These are phyloP conservation scores for Cochlearia excelsa DNA, from an alignment of 345 rosid species.

Conservation along the genomic window DNA sequence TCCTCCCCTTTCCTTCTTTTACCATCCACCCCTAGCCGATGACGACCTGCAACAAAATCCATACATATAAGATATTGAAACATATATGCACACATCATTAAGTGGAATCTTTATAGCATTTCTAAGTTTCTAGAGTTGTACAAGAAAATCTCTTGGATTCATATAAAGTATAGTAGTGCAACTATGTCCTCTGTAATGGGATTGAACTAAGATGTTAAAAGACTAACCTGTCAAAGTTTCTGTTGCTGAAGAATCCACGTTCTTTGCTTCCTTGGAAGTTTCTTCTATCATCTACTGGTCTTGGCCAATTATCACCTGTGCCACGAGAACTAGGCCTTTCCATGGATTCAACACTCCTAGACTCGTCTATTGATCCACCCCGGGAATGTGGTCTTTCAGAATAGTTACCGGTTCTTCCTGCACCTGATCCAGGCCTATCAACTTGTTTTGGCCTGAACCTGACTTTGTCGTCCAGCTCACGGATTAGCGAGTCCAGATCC, in stretches of 20 bases:
- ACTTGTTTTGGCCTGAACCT: constrained; percentile 69
- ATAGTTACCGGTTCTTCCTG: constrained; percentile 56
- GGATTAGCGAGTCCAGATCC: constrained; percentile 57
- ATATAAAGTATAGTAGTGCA: background rate
- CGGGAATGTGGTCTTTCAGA: constrained; percentile 81
- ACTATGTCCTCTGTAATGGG: constrained; percentile 9
- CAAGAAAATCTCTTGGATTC: constrained; percentile 18
- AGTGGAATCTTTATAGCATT: constrained; percentile 5
- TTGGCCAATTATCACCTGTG: constrained; percentile 59
- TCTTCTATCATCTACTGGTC: constrained; percentile 70
- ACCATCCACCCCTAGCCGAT: background rate
- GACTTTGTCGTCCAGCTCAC: constrained; percentile 73
- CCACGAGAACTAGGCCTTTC: constrained; percentile 89
- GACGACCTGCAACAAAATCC: background rate
- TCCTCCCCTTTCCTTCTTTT: background rate
- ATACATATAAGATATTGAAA: too few relatives aligned
- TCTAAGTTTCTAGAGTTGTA: background rate
- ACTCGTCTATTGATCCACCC: constrained; percentile 71
- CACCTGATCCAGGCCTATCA: constrained; percentile 66
- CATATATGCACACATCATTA: constrained; percentile 6
- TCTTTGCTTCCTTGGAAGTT: constrained; percentile 76
- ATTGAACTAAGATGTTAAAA: constrained; percentile 9
- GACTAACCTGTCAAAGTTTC: constrained; percentile 68
- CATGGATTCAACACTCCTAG: constrained; percentile 57
- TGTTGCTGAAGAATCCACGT: constrained; percentile 66